phyloP scores from a whole-genome alignment of 2,329 filamentous ascomycete genomes.

The Cordyceps fumosorosea region DNA sequence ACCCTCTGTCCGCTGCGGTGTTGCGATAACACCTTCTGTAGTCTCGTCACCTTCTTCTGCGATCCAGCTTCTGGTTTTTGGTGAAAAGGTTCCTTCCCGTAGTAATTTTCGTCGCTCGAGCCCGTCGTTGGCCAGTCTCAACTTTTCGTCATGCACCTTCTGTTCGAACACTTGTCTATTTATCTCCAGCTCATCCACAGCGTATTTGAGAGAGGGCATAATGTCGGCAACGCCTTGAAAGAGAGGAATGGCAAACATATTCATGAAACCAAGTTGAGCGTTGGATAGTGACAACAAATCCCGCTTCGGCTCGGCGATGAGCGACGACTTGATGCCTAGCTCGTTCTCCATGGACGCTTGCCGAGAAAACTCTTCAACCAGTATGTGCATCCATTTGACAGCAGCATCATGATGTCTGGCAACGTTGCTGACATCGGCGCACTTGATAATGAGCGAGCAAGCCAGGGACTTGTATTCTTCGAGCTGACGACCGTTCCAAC shows the following conservation, averaged over 20 bases:
- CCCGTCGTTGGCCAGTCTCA: slow-evolving; percentile 33
- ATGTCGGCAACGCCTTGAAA: slow-evolving; percentile 85
- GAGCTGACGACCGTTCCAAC: slow-evolving; percentile 69
- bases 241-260: slow-evolving; percentile 84
- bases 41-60: slow-evolving; percentile 19
- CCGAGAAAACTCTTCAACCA: slow-evolving; percentile 92
- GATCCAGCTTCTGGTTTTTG: slow-evolving; percentile 38
- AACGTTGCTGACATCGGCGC: slow-evolving; percentile 97
- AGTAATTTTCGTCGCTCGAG: slow-evolving; percentile 29
- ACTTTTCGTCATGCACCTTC: slow-evolving; percentile 58
- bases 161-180: slow-evolving; percentile 72
- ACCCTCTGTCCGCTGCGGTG: slow-evolving; percentile 6
- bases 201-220: slow-evolving; percentile 77
- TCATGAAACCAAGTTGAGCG: slow-evolving; percentile 94
- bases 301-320: slow-evolving; percentile 78
- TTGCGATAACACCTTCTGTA: not conserved
- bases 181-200: slow-evolving; percentile 69
- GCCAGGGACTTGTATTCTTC: slow-evolving; percentile 72
- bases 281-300: slow-evolving; percentile 77
- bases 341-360: slow-evolving; percentile 89
- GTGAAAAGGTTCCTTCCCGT: slow-evolving; percentile 38
- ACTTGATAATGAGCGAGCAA: slow-evolving; percentile 95
- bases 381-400: slow-evolving; percentile 80
- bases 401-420: slow-evolving; percentile 79
- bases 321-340: slow-evolving; percentile 77